These are phyloP conservation scores for Penicillium cinerascens DNA, from an alignment of 495 filamentous ascomycete species.

Conservation along the genomic window DNA sequence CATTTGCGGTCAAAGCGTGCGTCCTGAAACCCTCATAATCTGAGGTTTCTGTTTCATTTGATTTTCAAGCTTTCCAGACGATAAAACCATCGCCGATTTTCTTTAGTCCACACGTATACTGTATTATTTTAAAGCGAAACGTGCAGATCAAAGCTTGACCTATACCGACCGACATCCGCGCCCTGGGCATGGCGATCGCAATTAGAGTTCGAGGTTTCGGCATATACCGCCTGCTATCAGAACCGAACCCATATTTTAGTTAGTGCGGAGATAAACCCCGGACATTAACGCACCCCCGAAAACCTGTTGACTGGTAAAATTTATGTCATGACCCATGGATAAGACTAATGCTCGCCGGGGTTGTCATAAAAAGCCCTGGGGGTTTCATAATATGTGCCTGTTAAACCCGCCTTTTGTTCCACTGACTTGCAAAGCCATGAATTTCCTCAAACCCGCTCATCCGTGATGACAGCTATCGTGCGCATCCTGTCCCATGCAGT, in stretches of 20 bases:
- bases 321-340: background rate
- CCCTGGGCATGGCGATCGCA: no score
- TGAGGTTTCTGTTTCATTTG: no score
- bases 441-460: background rate
- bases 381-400: background rate
- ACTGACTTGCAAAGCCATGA: background rate
- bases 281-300: background rate
- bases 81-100: no score
- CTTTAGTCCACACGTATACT: no score
- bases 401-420: background rate
- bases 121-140: no score
- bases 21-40: no score
- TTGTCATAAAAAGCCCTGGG: background rate
- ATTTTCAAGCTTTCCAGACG: no score
- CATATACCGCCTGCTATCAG: background rate
- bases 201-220: background rate
- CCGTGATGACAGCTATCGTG: constrained; percentile 11
- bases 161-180: no score
- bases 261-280: constrained; percentile 6
- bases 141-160: no score
- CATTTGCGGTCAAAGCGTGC: no score
- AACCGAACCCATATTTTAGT: background rate
- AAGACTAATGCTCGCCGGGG: background rate
- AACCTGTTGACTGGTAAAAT: background rate
- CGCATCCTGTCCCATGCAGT: constrained; percentile 15